Evolutionary conservation across 371 early-diverging fungal genomes (phyloP).

Genomic region (Mortierella sp.): DNA sequence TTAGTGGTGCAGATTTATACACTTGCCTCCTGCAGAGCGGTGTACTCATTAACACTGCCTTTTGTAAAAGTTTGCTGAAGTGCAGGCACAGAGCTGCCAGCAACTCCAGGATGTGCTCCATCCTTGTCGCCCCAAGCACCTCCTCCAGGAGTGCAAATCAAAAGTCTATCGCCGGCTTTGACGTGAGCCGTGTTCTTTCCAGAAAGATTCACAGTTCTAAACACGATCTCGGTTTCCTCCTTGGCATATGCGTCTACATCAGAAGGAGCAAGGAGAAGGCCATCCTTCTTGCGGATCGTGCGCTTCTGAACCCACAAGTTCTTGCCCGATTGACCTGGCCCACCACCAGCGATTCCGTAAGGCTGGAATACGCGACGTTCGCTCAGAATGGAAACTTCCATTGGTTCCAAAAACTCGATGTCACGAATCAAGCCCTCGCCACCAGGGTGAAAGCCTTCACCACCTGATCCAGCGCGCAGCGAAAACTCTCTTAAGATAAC

Average conservation of each 20-base stretch:
- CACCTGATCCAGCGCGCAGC: slow-evolving; percentile 86
- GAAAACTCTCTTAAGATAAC: slow-evolving; percentile 91
- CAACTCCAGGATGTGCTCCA: slow-evolving; percentile 1
- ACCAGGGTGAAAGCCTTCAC: slow-evolving; percentile 82
- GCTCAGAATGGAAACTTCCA: slow-evolving; percentile 91
- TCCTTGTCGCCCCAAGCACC: slow-evolving; percentile 77
- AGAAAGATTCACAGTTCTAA: slow-evolving; percentile 76
- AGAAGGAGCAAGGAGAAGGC: slow-evolving; percentile 16
- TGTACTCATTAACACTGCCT: slow-evolving; percentile 49
- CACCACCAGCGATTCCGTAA: slow-evolving; percentile 92
- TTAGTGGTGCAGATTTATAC: slow-evolving; percentile 13
- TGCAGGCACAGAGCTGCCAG: slow-evolving; percentile 6
- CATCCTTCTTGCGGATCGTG: slow-evolving; percentile 50
- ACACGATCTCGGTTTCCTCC: slow-evolving; percentile 36
- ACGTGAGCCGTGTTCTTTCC: slow-evolving; percentile 90
- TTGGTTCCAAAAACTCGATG: slow-evolving; percentile 82
- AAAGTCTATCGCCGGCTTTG: slow-evolving; percentile 80
- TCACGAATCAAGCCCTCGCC: slow-evolving; percentile 93
- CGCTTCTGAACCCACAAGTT: slow-evolving; percentile 84
- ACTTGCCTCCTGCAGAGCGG: slow-evolving; percentile 50
- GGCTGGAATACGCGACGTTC: slow-evolving; percentile 94
- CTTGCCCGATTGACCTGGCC: slow-evolving; percentile 76
- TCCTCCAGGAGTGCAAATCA: slow-evolving; percentile 94
- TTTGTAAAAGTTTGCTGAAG: slow-evolving; percentile 24
- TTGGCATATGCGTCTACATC: neutral